phyloP scores from a whole-genome alignment of 192 early-diverging fungal species.

The Mortierella claussenii region DNA sequence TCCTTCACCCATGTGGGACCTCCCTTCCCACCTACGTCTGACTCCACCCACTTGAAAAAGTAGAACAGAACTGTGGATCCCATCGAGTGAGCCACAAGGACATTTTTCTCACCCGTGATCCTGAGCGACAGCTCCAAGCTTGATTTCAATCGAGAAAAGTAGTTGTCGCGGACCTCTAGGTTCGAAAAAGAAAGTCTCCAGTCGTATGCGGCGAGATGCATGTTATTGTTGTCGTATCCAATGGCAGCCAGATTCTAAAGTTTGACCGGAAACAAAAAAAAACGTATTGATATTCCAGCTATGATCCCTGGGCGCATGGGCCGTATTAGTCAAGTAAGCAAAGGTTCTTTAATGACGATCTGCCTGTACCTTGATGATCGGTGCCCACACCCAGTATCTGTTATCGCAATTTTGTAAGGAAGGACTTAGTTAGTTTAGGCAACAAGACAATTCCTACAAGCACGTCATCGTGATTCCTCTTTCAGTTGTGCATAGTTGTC shows the following conservation, averaged over 20 bases:
- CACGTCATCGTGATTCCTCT: slow-evolving; percentile 14
- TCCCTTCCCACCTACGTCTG: slow-evolving; percentile 70
- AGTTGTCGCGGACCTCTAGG: slow-evolving; percentile 83
- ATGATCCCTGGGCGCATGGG: neutral
- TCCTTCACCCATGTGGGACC: slow-evolving; percentile 79
- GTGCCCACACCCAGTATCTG: slow-evolving; percentile 90
- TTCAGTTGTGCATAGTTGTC: neutral
- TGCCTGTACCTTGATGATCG: slow-evolving; percentile 40
- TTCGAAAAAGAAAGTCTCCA: slow-evolving; percentile 86
- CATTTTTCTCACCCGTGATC: slow-evolving; percentile 62
- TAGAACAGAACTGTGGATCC: slow-evolving; percentile 78
- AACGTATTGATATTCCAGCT: neutral
- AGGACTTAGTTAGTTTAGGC: no score
- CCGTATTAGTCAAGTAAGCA: neutral
- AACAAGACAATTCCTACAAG: no score
- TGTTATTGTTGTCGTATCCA: slow-evolving; percentile 90
- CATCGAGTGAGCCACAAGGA: slow-evolving; percentile 74
- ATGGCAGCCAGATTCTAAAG: slow-evolving; percentile 79
- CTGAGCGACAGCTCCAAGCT: slow-evolving; percentile 71
- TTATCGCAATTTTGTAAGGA: neutral
- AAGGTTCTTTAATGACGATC: no score
- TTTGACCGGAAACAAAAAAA: neutral
- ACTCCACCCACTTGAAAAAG: slow-evolving; percentile 91
- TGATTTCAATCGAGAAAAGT: slow-evolving; percentile 80
- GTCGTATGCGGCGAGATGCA: slow-evolving; percentile 90